These are phyloP conservation scores for Trypanosoma vivax DNA, from an alignment of 208 protist genomes.

Conservation along the genomic window DNA sequence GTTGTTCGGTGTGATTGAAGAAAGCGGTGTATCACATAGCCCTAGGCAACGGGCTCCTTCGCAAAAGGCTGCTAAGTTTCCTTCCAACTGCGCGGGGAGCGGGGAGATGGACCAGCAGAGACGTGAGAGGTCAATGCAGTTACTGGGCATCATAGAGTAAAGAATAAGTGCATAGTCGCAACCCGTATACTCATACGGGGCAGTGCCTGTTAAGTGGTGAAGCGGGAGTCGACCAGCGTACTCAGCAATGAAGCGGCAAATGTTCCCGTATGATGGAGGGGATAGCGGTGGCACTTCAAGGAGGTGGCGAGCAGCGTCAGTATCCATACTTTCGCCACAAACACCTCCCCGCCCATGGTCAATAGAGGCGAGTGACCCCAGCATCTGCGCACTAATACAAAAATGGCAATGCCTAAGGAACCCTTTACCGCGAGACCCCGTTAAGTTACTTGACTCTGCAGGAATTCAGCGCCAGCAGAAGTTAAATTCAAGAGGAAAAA, in stretches of 20 bases:
- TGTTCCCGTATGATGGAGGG: conserved; percentile 23
- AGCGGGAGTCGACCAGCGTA: conserved; percentile 28
- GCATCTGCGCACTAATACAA: too few species aligned
- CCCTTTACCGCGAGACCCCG: too few species aligned
- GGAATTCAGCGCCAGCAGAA: too few species aligned
- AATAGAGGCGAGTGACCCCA: too few species aligned
- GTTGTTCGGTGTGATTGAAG: conserved; percentile 33
- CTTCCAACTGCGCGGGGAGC: conserved; percentile 38
- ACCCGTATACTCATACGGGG: conserved; percentile 55
- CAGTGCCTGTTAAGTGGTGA: conserved; percentile 7
- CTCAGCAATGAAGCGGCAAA: conserved; percentile 38
- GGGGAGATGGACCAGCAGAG: conserved; percentile 53
- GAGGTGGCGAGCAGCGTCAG: too few species aligned
- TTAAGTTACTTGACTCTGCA: too few species aligned
- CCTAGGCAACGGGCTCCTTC: conserved; percentile 27
- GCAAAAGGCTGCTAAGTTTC: conserved; percentile 57
- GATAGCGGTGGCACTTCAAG: not conserved
- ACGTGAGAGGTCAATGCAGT: conserved; percentile 40
- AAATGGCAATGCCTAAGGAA: too few species aligned
- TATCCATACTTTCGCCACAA: not conserved
- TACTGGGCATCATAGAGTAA: conserved; percentile 44
- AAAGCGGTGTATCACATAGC: conserved; percentile 36
- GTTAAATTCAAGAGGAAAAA: too few species aligned
- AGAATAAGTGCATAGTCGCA: conserved; percentile 70
- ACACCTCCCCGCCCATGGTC: too few species aligned